These are phyloP conservation scores for Botryotinia calthae DNA, from an alignment of 2,329 filamentous ascomycete genomes.

Conservation along the genomic window DNA sequence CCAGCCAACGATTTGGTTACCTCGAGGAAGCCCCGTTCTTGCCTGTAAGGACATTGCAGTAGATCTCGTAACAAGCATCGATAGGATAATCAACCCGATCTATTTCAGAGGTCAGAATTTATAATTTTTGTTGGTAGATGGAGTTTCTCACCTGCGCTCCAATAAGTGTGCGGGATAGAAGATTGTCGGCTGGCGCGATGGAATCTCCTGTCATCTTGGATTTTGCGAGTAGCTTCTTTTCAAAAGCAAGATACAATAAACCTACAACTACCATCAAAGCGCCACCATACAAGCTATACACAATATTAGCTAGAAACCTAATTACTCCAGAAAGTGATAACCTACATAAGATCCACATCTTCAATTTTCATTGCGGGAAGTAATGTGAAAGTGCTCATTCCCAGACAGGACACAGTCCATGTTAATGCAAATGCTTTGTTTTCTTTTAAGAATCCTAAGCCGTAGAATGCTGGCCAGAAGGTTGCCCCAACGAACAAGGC, in stretches of 20 bases:
- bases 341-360: slow-evolving; percentile 70
- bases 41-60: slow-evolving; percentile 83
- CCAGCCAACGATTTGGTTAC: slow-evolving; percentile 88
- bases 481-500: slow-evolving; percentile 72
- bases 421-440: slow-evolving; percentile 63
- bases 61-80: slow-evolving; percentile 82
- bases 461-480: slow-evolving; percentile 76
- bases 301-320: slow-evolving; percentile 23
- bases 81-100: slow-evolving; percentile 72
- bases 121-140: neutral
- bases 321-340: slow-evolving; percentile 21
- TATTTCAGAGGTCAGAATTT: slow-evolving; percentile 41
- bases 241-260: slow-evolving; percentile 74
- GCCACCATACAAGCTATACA: slow-evolving; percentile 68
- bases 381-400: slow-evolving; percentile 90
- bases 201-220: slow-evolving; percentile 32
- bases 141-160: slow-evolving; percentile 58
- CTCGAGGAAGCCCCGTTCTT: slow-evolving; percentile 77
- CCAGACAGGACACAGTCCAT: slow-evolving; percentile 74
- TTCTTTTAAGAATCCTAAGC: slow-evolving; percentile 65
- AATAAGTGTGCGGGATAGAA: slow-evolving; percentile 57
- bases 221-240: slow-evolving; percentile 49
- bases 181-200: slow-evolving; percentile 42
- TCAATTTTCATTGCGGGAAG: slow-evolving; percentile 85
- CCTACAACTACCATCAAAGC: slow-evolving; percentile 74